Conservation (phyloP, 352 stramenopile genomes). For the Phytophthora vignae region DNA sequence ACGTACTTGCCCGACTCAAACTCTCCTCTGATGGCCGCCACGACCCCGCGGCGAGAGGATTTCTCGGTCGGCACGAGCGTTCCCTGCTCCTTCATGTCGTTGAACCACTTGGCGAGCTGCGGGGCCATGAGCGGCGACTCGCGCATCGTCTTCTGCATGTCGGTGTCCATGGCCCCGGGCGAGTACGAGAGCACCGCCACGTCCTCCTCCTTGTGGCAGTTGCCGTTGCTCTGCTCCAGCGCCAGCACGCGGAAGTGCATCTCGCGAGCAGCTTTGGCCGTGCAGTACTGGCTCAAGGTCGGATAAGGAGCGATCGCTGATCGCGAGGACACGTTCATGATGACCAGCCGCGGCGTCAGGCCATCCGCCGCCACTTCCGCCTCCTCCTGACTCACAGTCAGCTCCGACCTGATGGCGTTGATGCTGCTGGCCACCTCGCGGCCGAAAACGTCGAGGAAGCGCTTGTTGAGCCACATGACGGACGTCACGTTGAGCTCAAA, state of each 20-base stretch:
- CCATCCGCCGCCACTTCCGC: not conserved
- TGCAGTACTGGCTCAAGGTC: slow-evolving; percentile 80
- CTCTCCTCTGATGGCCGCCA: slow-evolving; percentile 49
- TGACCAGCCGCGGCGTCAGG: slow-evolving; percentile 36
- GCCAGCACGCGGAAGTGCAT: slow-evolving; percentile 84
- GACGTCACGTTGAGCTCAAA: slow-evolving; percentile 87
- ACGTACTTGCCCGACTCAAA: slow-evolving; percentile 75
- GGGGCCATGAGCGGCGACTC: slow-evolving; percentile 47
- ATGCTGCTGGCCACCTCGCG: slow-evolving; percentile 30
- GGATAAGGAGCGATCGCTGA: slow-evolving; percentile 74
- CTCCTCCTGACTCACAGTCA: not conserved
- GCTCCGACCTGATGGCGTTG: not conserved
- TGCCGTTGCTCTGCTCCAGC: slow-evolving; percentile 46
- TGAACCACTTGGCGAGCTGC: slow-evolving; percentile 49
- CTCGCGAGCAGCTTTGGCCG: slow-evolving; percentile 81
- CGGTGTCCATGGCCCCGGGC: slow-evolving; percentile 85
- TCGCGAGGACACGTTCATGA: slow-evolving; percentile 88
- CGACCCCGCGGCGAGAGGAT: slow-evolving; percentile 68
- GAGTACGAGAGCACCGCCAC: slow-evolving; percentile 82
- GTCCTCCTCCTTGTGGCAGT: slow-evolving; percentile 10
- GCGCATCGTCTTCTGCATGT: slow-evolving; percentile 73
- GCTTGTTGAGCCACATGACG: slow-evolving; percentile 79
- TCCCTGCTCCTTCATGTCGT: slow-evolving; percentile 60
- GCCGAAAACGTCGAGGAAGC: slow-evolving; percentile 66
- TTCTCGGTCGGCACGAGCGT: slow-evolving; percentile 53